Evolutionary conservation across 768 basidiomycete species (phyloP).

Genomic region (Mycena pura): DNA sequence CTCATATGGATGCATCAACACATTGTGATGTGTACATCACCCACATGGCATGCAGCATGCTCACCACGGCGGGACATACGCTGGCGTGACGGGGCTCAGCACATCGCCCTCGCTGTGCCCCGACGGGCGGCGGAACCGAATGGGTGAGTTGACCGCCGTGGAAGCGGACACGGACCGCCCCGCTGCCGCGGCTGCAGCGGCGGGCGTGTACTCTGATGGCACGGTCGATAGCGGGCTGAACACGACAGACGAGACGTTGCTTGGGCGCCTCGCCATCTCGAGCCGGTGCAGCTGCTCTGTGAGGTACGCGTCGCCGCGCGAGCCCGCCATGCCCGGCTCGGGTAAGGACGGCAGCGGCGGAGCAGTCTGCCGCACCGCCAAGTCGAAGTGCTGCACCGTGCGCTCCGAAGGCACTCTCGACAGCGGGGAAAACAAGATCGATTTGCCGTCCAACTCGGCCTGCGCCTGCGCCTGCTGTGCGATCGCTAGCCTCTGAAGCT

Average conservation of each 20-base stretch:
- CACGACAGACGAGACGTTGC: neutral
- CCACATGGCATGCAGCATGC: too few species aligned
- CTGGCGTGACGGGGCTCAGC: neutral
- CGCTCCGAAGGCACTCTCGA: constrained; percentile 21
- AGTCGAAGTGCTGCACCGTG: neutral
- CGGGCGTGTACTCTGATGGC: constrained; percentile 18
- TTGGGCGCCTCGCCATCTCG: neutral
- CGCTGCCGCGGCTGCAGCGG: too few species aligned
- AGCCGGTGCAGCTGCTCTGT: constrained; percentile 8
- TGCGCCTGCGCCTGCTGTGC: neutral
- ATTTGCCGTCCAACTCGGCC: neutral
- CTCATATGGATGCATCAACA: too few species aligned
- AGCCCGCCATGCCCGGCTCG: neutral
- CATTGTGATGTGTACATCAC: too few species aligned
- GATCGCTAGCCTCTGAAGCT: constrained; percentile 12
- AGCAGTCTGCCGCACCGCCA: neutral
- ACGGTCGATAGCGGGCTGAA: constrained; percentile 19
- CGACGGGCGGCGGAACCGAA: constrained; percentile 10
- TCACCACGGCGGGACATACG: neutral
- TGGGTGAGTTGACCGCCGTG: constrained; percentile 4
- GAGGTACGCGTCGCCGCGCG: constrained; percentile 19
- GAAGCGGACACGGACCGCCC: constrained; percentile 2
- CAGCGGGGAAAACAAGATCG: constrained; percentile 14
- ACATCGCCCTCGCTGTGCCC: neutral
- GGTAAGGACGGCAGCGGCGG: neutral